phyloP scores from a whole-genome alignment of 1,139 yeast species.

The Debaryomycetaceae sp. region DNA sequence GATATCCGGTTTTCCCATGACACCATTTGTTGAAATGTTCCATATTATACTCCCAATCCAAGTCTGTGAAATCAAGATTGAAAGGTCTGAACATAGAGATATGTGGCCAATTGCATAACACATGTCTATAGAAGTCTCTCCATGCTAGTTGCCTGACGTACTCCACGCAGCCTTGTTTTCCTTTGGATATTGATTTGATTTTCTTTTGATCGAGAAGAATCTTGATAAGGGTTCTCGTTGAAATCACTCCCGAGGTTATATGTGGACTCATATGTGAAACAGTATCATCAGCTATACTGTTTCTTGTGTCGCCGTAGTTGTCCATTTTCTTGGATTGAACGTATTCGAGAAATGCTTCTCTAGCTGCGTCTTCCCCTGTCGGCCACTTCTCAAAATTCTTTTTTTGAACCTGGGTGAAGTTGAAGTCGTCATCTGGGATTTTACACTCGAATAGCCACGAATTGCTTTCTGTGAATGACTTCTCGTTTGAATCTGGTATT shows the following conservation, averaged over 20 bases:
- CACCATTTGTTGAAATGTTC: slow-evolving; percentile 47
- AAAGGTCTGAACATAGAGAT: slow-evolving; percentile 49
- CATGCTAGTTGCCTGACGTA: slow-evolving; percentile 55
- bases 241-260: slow-evolving; percentile 44
- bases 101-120: slow-evolving; percentile 48
- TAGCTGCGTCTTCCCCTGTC: slow-evolving; percentile 38
- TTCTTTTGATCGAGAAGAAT: slow-evolving; percentile 21
- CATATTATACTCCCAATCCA: slow-evolving; percentile 40
- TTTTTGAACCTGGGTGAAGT: background rate
- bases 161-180: slow-evolving; percentile 31
- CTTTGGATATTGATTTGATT: slow-evolving; percentile 19
- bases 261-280: slow-evolving; percentile 45
- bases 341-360: slow-evolving; percentile 24
- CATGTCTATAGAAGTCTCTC: slow-evolving; percentile 55
- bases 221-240: slow-evolving; percentile 36
- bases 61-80: slow-evolving; percentile 34
- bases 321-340: slow-evolving; percentile 20
- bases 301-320: slow-evolving; percentile 27
- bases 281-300: slow-evolving; percentile 23
- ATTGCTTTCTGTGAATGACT: background rate
- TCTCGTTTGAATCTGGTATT: slow-evolving; percentile 1
- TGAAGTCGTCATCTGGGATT: background rate
- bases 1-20: slow-evolving; percentile 51
- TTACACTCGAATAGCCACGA: background rate
- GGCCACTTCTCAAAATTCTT: slow-evolving; percentile 15